Evolutionary conservation across 257 asterid genomes (phyloP).

Genomic region (Catharanthus roseus): DNA sequence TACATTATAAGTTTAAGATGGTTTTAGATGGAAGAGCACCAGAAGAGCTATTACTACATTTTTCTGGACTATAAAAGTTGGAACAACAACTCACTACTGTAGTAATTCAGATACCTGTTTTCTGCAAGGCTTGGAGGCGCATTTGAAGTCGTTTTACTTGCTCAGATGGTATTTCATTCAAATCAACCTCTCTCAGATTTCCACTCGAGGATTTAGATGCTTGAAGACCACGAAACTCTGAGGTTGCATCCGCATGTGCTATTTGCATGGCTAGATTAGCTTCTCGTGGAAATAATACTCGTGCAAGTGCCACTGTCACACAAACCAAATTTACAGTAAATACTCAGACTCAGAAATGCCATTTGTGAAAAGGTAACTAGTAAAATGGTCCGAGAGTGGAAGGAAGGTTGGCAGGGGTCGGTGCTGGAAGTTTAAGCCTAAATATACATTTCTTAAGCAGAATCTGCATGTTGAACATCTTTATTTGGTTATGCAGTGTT

Average conservation of each 20-base stretch:
- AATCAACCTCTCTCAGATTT: conserved; percentile 54
- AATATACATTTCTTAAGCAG: not conserved
- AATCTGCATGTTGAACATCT: not conserved
- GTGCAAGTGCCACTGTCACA: conserved; percentile 83
- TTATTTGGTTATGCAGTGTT: not conserved
- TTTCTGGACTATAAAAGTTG: not conserved
- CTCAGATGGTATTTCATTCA: conserved; percentile 69
- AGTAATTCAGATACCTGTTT: conserved; percentile 48
- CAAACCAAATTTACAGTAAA: not conserved
- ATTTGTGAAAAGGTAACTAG: not conserved
- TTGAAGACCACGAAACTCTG: conserved; percentile 61
- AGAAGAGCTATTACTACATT: too few species aligned
- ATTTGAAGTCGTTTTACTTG: conserved; percentile 63
- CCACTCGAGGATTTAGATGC: conserved; percentile 41
- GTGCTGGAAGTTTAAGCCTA: not conserved
- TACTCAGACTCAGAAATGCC: not conserved
- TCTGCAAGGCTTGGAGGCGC: conserved; percentile 65
- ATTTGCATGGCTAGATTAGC: conserved; percentile 80
- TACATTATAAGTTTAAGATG: not conserved
- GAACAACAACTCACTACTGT: not conserved
- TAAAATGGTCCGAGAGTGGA: not conserved
- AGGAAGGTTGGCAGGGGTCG: not conserved
- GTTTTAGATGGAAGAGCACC: too few species aligned
- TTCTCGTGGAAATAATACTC: conserved; percentile 64
- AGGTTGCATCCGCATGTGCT: conserved; percentile 68